A percentile compares a stretch with the other conserved stretches of the same genome.
Evolutionary conservation across 148 eudicot species (phyloP).

Genomic region (Euryodendron excelsum): DNA sequence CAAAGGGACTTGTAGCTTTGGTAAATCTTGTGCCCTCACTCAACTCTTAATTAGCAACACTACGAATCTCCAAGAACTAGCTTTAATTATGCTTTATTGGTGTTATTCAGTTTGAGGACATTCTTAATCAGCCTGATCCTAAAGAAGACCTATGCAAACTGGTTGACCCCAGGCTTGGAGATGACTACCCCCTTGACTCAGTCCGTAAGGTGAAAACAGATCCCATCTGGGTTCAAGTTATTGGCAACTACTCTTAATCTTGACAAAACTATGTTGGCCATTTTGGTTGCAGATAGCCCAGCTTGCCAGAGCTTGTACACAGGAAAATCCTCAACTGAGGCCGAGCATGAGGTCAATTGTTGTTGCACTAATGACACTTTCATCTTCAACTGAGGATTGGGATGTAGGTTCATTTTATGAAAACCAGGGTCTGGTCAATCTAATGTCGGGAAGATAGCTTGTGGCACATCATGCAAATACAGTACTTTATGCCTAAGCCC

Average conservation of each 20-base stretch:
- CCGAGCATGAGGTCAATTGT: conserved; percentile 90
- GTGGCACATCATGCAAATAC: background rate
- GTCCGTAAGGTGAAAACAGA: conserved; percentile 57
- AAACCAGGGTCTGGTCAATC: conserved; percentile 47
- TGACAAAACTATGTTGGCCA: background rate
- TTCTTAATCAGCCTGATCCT: conserved; percentile 49
- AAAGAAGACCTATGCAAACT: conserved; percentile 40
- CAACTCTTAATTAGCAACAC: background rate
- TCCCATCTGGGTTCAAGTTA: background rate
- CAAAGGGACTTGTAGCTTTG: conserved; percentile 60
- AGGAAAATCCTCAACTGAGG: conserved; percentile 64
- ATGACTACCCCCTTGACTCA: conserved; percentile 54
- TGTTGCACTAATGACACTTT: conserved; percentile 62
- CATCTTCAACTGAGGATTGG: conserved; percentile 58
- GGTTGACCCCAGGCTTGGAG: conserved; percentile 71
- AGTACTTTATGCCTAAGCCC: background rate
- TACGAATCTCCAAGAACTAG: background rate
- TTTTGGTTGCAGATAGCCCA: conserved; percentile 53
- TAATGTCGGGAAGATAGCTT: conserved; percentile 51
- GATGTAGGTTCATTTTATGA: conserved; percentile 51
- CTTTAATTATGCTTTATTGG: background rate
- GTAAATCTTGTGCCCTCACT: conserved; percentile 25
- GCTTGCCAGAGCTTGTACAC: conserved; percentile 75
- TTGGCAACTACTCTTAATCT: background rate
- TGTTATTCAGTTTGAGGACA: conserved; percentile 58